Percentiles rank a stretch among this genome's conserved stretches.
phyloP scores from a whole-genome alignment of 1,284 basidiomycete species.

The Rhodotorula sp. region DNA sequence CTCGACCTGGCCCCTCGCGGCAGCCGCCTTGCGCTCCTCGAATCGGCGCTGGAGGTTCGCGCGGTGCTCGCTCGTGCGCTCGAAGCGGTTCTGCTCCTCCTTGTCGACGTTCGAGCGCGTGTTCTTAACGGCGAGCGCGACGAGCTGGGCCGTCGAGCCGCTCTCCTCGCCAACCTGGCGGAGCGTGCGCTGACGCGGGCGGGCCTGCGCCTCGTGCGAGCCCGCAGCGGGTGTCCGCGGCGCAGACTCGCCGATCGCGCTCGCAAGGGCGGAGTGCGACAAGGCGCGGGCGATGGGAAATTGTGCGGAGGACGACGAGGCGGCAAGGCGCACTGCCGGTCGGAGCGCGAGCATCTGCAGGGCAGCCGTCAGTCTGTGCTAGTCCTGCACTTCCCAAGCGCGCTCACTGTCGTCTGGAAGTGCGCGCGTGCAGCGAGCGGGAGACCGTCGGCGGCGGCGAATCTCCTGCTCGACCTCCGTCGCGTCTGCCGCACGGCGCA shows the following conservation, averaged over 20 bases:
- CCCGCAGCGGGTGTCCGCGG: not conserved
- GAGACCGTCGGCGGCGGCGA: no score
- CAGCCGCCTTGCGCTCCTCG: conserved; percentile 3
- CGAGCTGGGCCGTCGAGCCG: conserved; percentile 19
- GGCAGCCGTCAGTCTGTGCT: not conserved
- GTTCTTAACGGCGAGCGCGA: conserved; percentile 26
- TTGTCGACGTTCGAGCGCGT: not conserved
- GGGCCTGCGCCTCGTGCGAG: conserved; percentile 5
- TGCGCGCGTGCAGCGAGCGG: no score
- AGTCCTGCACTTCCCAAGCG: no score
- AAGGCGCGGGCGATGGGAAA: not conserved
- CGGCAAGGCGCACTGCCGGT: not conserved
- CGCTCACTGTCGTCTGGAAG: not conserved
- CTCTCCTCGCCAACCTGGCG: conserved; percentile 21
- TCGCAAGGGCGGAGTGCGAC: not conserved
- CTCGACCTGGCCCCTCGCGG: not conserved
- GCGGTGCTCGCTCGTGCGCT: conserved; percentile 1
- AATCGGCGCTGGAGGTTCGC: conserved; percentile 4
- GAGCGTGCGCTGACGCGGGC: conserved; percentile 16
- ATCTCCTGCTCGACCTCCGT: no score
- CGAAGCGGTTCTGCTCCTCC: not conserved
- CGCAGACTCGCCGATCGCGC: no score
- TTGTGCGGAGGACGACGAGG: conserved; percentile 9
- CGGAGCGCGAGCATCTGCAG: conserved; percentile 4
- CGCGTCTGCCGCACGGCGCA: no score